phyloP scores from a whole-genome alignment of 2,329 filamentous ascomycete species.

The Ascochyta pisi region DNA sequence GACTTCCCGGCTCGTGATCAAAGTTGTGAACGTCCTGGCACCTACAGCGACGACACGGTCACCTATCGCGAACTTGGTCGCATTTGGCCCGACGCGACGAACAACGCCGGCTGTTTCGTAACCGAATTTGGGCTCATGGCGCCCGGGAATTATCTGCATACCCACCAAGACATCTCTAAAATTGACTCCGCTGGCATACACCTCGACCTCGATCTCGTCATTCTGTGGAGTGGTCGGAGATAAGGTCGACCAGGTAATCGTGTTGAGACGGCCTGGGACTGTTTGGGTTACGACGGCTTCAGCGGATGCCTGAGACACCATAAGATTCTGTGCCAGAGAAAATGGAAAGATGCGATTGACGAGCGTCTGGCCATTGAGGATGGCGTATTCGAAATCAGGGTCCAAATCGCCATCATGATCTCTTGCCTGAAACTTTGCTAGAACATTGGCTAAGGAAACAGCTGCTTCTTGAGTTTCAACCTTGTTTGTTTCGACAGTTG shows the following conservation, averaged over 20 bases:
- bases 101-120: neutral
- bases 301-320: neutral
- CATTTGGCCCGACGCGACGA: neutral
- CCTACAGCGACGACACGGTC: neutral
- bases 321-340: neutral
- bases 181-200: too few species aligned
- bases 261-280: too few species aligned
- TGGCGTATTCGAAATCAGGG: neutral
- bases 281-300: neutral
- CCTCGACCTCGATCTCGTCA: too few species aligned
- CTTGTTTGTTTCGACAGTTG: too few species aligned
- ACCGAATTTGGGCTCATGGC: neutral
- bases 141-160: neutral
- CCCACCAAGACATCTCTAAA: neutral
- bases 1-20: neutral
- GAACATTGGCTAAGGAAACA: too few species aligned
- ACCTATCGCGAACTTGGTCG: neutral
- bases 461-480: too few species aligned
- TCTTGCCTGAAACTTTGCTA: too few species aligned
- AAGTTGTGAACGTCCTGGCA: neutral
- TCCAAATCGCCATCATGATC: neutral
- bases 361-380: neutral
- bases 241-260: neutral
- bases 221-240: neutral
- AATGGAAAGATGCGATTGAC: neutral